Base-by-base conservation (phyloP, 306 rosid genomes). In the Clitoria ternatea region DNA sequence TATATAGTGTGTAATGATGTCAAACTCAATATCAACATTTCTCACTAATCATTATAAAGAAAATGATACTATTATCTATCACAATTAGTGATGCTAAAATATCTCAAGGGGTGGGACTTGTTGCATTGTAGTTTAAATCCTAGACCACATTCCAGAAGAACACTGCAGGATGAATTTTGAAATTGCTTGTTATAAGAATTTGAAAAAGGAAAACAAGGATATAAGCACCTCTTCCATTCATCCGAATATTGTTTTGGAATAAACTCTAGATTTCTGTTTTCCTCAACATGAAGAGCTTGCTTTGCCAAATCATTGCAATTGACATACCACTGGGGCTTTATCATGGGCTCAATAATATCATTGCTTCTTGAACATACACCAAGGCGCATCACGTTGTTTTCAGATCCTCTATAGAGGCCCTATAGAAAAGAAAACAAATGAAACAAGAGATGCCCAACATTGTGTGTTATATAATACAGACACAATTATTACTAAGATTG, bases 301-400 rank as follows among this genome's bases (percentile, higher is more conserved):
- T 74, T 87, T 18, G 89, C 99, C 84, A 89, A 61, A 63, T 74
- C 79, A 55, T 63, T 77, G 81, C 97, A 89, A 74, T 27, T 89
- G 59, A 94, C 95, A 67, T 91, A 94, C 97, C 99, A 94, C 13
- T 89, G 96, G 32, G 95, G 99, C 81, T 89, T 94, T 81, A 94
- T 89, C 88, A 94, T 61, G 61, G 99, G 97, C 82, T 94, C 97
- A 62, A 94, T 83, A 70, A 91, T 97, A 82, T 89, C 99, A 80
- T 88, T 86, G 80, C 82, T 94, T 85, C 99, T 89, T 74, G 96
- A 91, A 85, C 97, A 90, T 10, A 85, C 69, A 37, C 97, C 97
- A 67, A 94, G 96, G 56, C 95, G 90, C 98, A 94, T 94, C 74
- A 90, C 98, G 77, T 94, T 94, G 77, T 78, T 81, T 74, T 86